Evolutionary conservation across 345 rosid species (phyloP), one percentile per base, ranked within the genome.

Genomic region (Isatis tinctoria): DNA sequence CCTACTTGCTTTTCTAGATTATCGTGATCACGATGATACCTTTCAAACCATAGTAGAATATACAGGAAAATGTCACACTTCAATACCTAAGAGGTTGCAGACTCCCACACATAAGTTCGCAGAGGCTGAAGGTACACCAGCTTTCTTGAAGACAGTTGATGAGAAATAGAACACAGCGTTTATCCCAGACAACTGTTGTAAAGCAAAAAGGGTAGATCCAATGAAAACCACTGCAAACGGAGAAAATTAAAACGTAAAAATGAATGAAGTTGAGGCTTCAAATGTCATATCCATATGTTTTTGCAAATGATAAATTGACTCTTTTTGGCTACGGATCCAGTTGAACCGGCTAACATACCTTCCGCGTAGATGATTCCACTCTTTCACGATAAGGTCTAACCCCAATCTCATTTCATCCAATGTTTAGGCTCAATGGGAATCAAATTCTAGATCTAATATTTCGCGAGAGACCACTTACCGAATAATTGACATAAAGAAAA

Each of bases 121-220:
- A 59, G 83, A 74, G 70, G 85, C 93, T 70, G 98, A 87, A 82
- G 98, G 97, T 65, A 94, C 84, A 45, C 96, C 97, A 49, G 93
- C 93, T 51, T 77, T 94, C 85, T 85, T 88, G 85, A 94, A 91
- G 74, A 94, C 96, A 44, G 94, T 82, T 54, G 98, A 91, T 70
- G 97, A 94, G 85, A 91, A 91, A 84, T 89, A 94, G 87, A 94
- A 94, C 64, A 94, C 87, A 60, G 96, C 94, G 77, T 94, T 94
- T 86, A 89, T 91, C 72, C 98, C 97, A 47, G 97, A 94, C 73
- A 94, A 87, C 85, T 94, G 97, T 86, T 94, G 98, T 82, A 94
- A 86, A 83, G 90, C 96, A 86, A 84, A 91, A 86, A 94, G 95
- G 80, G 85, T 60, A 84, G 95, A 87, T 72, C 97, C 97, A 84